A percentile compares a stretch with the other conserved stretches of the same genome.
Conservation (phyloP, 164 flowering plant species). For the Cinnamomum chago region DNA sequence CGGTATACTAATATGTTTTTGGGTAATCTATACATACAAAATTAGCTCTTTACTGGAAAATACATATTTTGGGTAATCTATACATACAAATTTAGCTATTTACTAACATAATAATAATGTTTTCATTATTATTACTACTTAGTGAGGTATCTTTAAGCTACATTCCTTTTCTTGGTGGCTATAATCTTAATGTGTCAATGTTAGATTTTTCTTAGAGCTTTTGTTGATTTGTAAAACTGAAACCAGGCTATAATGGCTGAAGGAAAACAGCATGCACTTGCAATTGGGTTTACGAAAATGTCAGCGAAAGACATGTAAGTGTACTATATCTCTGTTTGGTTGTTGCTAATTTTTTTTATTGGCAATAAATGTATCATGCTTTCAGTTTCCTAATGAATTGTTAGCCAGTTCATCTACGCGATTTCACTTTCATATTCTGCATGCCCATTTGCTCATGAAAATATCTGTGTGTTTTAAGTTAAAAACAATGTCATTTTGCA, state of each 20-base stretch:
- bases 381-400: neutral
- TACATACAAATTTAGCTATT: neutral
- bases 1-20: no score
- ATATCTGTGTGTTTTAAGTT: neutral
- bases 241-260: conserved; percentile 96
- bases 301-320: conserved; percentile 97
- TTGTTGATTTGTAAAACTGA: conserved; percentile 16
- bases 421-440: neutral
- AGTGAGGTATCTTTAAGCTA: no score
- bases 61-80: neutral
- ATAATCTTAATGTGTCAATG: neutral
- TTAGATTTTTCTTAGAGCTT: neutral
- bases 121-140: no score
- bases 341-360: neutral
- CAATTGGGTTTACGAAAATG: conserved; percentile 97
- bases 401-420: neutral
- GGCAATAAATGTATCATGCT: neutral
- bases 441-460: neutral
- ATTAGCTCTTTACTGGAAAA: no score
- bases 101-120: no score
- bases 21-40: no score
- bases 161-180: neutral
- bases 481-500: no score
- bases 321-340: neutral
- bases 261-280: conserved; percentile 98